phyloP scores from a whole-genome alignment of 495 filamentous ascomycete genomes.

The Alectoria sarmentosa region DNA sequence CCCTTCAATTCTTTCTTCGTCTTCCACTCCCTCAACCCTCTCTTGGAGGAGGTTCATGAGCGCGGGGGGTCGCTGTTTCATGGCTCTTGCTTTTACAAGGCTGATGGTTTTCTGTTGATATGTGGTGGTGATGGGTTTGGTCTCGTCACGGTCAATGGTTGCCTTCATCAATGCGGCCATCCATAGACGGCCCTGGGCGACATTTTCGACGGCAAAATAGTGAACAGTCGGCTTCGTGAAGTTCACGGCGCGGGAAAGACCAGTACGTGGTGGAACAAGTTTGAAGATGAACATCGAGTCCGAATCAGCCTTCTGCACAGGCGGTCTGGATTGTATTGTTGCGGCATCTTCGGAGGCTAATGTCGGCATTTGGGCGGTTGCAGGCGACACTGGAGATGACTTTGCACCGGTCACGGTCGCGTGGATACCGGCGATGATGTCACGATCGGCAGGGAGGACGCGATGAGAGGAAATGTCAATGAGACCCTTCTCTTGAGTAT shows the following conservation, averaged over 20 bases:
- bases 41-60: slow-evolving; percentile 67
- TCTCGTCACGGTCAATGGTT: slow-evolving; percentile 90
- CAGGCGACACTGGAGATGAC: slow-evolving; percentile 64
- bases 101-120: slow-evolving; percentile 93
- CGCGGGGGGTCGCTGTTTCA: slow-evolving; percentile 82
- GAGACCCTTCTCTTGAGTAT: slow-evolving; percentile 85
- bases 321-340: slow-evolving; percentile 26
- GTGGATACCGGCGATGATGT: slow-evolving; percentile 81
- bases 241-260: slow-evolving; percentile 84
- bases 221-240: slow-evolving; percentile 97
- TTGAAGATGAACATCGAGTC: slow-evolving; percentile 94
- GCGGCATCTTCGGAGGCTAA: slow-evolving; percentile 37
- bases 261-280: slow-evolving; percentile 81
- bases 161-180: slow-evolving; percentile 99
- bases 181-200: slow-evolving; percentile 85
- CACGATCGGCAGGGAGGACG: slow-evolving; percentile 90
- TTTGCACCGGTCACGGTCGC: slow-evolving; percentile 86
- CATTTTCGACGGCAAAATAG: slow-evolving; percentile 91
- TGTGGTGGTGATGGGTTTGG: slow-evolving; percentile 69
- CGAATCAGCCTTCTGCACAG: slow-evolving; percentile 27
- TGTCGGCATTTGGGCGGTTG: slow-evolving; percentile 53
- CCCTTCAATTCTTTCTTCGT: slow-evolving; percentile 25
- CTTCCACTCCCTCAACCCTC: slow-evolving; percentile 33
- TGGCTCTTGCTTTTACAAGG: slow-evolving; percentile 70
- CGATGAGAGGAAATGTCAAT: slow-evolving; percentile 98